Evolutionary conservation across 345 rosid species (phyloP), one percentile per base, ranked within the genome.

Genomic region (Lumnitzera racemosa): DNA sequence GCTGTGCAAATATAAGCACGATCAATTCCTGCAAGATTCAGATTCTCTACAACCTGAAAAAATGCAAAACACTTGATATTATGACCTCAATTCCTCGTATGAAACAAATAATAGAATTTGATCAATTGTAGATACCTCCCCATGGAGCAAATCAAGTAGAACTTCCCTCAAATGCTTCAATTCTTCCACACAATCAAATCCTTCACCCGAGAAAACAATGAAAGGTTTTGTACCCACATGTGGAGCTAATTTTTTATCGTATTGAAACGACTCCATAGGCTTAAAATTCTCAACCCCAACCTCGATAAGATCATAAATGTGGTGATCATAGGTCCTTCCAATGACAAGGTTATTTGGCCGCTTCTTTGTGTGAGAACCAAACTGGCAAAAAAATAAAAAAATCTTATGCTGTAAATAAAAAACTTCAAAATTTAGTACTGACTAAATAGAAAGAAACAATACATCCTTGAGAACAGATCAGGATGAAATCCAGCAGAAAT

Each of bases 211-310:
- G 58, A 90, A 94, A 68, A 76, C 72, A 62, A 94, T 76, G 71
- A 86, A 90, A 67, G 99, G 97, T 69, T 94, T 94, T 56, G 97
- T 74, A 47, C 95, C 97, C 24, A 75, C 70, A 36, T 48, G 79
- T 14, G 96, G 97, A 46, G 92, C 87, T 29, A 88, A 24, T 59
- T 83, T 88, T 83, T 86, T 94, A 64, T 94, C 97, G 51, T 79
- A 88, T 36, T 61, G 61, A 70, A 83, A 90, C 8, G 89, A 76
- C 11, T 67, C 70, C 77, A 88, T 63, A 24, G 95, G 67, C 61
- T 81, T 88, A 59, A 79, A 94, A 72, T 94, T 90, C 76, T 94
- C 92, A 56, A 94, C 78, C 52, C 95, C 97, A 74, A 90, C 90
- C 78, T 94, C 99, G 7, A 94, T 83, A 46, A 90, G 87, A 72